Conservation (phyloP, 2,329 filamentous ascomycete species). For the Sporothrix phasma region DNA sequence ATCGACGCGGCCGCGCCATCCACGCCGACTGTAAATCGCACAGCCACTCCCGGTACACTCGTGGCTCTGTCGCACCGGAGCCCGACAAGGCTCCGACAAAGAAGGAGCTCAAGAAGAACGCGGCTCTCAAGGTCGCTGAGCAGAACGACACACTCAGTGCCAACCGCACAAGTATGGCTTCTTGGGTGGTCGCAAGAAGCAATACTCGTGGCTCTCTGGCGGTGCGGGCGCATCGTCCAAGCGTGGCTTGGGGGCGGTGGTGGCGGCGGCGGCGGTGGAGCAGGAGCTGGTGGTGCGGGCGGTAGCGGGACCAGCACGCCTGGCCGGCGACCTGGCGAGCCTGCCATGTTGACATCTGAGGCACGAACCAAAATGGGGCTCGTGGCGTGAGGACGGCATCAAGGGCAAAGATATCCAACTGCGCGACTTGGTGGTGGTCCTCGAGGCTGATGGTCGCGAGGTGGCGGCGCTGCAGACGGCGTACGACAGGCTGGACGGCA, state of each 20-base stretch:
- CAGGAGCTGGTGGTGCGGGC: conserved; percentile 8
- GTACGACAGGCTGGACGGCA: conserved; percentile 41
- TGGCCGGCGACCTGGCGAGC: conserved; percentile 24
- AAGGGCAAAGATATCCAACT: conserved; percentile 74
- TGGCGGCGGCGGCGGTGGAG: conserved; percentile 29
- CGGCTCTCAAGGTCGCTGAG: conserved; percentile 69
- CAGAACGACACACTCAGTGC: conserved; percentile 71
- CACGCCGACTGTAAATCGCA: conserved; percentile 39
- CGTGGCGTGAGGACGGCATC: conserved; percentile 67
- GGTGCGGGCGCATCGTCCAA: conserved; percentile 42
- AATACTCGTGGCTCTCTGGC: conserved; percentile 66
- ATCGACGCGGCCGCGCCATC: conserved; percentile 37
- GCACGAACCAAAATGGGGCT: conserved; percentile 57
- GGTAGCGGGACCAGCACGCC: conserved; percentile 13
- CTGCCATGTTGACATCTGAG: conserved; percentile 42
- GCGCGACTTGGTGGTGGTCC: conserved; percentile 67
- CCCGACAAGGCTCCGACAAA: conserved; percentile 65
- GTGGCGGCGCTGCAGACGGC: conserved; percentile 50
- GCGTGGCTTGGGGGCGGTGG: conserved; percentile 26
- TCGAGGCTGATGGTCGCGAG: conserved; percentile 67
- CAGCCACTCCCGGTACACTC: conserved; percentile 51
- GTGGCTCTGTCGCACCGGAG: conserved; percentile 52
- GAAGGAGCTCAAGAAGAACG: conserved; percentile 70
- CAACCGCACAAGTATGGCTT: conserved; percentile 69
- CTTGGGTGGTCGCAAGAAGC: conserved; percentile 54